Evolutionary conservation across 2,329 filamentous ascomycete species (phyloP).

Genomic region (Ambrosiella xylebori): DNA sequence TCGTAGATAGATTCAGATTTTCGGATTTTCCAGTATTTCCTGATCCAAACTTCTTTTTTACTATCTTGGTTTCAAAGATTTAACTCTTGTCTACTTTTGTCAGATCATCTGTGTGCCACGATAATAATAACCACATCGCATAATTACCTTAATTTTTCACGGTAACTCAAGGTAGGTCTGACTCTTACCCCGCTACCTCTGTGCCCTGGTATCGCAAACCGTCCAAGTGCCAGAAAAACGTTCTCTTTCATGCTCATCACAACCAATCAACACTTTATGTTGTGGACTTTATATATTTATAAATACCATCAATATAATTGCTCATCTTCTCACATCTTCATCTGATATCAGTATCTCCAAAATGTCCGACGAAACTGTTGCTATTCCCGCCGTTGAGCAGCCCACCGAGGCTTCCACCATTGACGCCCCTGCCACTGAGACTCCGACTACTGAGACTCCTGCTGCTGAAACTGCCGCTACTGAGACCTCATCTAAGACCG

Average conservation of each 20-base stretch:
- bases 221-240: slow-evolving; percentile 1
- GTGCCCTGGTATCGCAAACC: slow-evolving; percentile 9
- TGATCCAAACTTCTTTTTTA: not conserved
- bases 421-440: not conserved
- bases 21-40: not conserved
- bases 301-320: too few relatives aligned
- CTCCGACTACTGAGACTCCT: slow-evolving; percentile 24
- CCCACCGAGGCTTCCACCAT: slow-evolving; percentile 14
- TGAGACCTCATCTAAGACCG: slow-evolving; percentile 24
- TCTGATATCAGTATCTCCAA: not conserved
- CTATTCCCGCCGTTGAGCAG: slow-evolving; percentile 14
- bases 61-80: not conserved
- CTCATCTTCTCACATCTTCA: not conserved
- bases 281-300: too few relatives aligned
- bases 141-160: not conserved
- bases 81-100: not conserved
- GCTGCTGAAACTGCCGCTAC: slow-evolving; percentile 21
- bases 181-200: slow-evolving; percentile 11
- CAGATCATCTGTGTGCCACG: not conserved
- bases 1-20: not conserved
- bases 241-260: slow-evolving; percentile 2
- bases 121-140: not conserved
- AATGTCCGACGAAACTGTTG: slow-evolving; percentile 11
- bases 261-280: not conserved
- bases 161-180: slow-evolving; percentile 1